Evolutionary conservation across 2,329 filamentous ascomycete genomes (phyloP), one percentile per base, ranked within the genome.

Genomic region (Exophiala bonariae): DNA sequence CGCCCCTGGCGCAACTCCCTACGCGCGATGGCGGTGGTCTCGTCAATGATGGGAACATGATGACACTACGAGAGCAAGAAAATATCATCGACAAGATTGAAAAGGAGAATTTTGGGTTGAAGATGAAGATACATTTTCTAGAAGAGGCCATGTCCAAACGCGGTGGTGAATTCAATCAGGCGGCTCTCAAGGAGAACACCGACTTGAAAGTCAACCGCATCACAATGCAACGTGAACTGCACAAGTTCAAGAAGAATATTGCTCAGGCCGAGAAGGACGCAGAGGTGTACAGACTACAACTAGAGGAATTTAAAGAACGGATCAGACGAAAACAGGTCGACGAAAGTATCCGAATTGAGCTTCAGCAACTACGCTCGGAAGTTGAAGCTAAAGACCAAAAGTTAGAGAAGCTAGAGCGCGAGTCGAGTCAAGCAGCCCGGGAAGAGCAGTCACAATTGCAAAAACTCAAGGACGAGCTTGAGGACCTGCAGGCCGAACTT

Each of bases 91-190:
- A 96, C 71, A 88, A 88, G 63, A 92, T 99, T 60, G 90, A 96
- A 64, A 99, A 99, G 73, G 93, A 97, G 64, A 99, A 99, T 64
- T 99, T 97, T 64, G 89, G 89, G 18, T 77, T 99, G 44, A 97
- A 97, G 69, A 79, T 97, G 59, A 96, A 96, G 68, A 96, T 97
- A 43, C 90, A 97, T 67, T 99, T 95, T 66, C 78, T 99, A 46
- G 90, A 99, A 66, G 89, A 97, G 59, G 88, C 89, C 11, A 72
- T 99, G 40, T 82, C 85, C 43, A 96, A 95, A 66, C 82, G 86
- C 44, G 92, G 92, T 1, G 90, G 89, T 6, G 89, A 91, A 45
- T 93, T 91, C 73, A 95, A 91, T 61, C 87, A 95, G 66, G 83
- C 83, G 22, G 89, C 92, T 3, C 74, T 99, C 20, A 89, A 88